Conservation (phyloP, 202 grass and related monocot species). For the Carex arenaria region DNA sequence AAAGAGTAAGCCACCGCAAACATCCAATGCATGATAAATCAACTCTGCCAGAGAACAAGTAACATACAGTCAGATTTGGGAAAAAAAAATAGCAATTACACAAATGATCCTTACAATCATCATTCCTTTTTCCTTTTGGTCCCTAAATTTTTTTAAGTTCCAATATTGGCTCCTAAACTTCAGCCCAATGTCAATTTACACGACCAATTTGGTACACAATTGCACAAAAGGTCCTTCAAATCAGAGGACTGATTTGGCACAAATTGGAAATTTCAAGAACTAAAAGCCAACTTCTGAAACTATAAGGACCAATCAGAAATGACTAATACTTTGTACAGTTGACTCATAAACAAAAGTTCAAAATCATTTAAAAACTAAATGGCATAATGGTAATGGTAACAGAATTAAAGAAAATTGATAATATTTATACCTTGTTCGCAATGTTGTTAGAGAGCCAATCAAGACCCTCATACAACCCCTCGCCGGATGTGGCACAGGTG, state of each 20-base stretch:
- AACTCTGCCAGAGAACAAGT: not conserved
- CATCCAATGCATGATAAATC: conserved; percentile 1
- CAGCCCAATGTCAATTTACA: not conserved
- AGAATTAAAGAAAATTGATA: not conserved
- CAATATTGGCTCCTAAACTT: not conserved
- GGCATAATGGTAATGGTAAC: not conserved
- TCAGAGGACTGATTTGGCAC: not conserved
- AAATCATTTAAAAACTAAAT: not conserved
- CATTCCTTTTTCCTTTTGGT: not conserved
- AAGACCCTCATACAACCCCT: conserved; percentile 87
- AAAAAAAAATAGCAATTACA: not conserved
- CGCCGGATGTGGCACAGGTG: conserved; percentile 86
- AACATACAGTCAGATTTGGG: not conserved
- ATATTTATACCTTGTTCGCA: conserved; percentile 67
- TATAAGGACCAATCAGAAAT: not conserved
- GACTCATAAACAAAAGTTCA: not conserved
- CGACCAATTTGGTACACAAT: not conserved
- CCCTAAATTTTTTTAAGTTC: not conserved
- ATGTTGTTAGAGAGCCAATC: conserved; percentile 97
- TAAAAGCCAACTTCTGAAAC: not conserved
- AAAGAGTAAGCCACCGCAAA: conserved; percentile 1
- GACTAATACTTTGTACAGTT: not conserved
- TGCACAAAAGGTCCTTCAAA: not conserved
- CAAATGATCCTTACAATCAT: not conserved
- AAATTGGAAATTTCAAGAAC: not conserved